These are phyloP conservation scores for Cercospora nicotianae DNA, from an alignment of 2,329 filamentous ascomycete genomes.

Conservation along the genomic window DNA sequence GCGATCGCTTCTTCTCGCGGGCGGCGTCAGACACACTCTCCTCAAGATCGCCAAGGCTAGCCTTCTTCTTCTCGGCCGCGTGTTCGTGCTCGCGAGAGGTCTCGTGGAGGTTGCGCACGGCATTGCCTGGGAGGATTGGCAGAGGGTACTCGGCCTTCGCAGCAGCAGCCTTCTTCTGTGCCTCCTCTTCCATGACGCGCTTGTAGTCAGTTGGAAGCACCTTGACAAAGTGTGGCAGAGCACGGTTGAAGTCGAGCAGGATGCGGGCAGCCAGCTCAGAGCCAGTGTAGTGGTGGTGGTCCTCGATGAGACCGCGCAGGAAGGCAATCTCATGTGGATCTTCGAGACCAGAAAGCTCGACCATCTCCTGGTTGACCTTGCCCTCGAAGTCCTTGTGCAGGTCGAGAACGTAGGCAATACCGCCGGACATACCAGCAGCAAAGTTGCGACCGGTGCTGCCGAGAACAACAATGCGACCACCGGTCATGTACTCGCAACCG, in stretches of 20 bases:
- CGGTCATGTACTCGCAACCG: conserved; percentile 98
- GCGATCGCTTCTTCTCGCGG: conserved; percentile 82
- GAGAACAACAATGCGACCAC: conserved; percentile 82
- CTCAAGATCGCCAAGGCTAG: conserved; percentile 75
- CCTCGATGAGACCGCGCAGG: conserved; percentile 86
- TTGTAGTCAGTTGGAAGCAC: conserved; percentile 95
- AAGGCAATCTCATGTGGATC: conserved; percentile 88
- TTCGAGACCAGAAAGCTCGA: conserved; percentile 80
- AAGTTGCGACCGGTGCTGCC: conserved; percentile 94
- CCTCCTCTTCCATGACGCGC: conserved; percentile 82
- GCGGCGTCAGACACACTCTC: conserved; percentile 83
- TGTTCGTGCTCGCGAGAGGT: conserved; percentile 56
- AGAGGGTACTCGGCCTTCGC: conserved; percentile 83
- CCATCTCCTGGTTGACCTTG: conserved; percentile 98
- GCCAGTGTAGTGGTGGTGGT: conserved; percentile 96
- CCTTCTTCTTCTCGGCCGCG: conserved; percentile 69
- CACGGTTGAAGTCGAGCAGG: conserved; percentile 90
- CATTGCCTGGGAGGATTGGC: conserved; percentile 69
- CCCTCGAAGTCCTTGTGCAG: conserved; percentile 84
- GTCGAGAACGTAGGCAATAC: conserved; percentile 93
- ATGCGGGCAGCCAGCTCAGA: conserved; percentile 92
- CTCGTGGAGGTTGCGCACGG: conserved; percentile 55
- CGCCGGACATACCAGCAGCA: conserved; percentile 96
- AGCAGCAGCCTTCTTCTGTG: conserved; percentile 77
- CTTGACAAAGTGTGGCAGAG: conserved; percentile 87